Base-by-base conservation (phyloP, 805 yeast species). In the Ogataea populi-albae region DNA sequence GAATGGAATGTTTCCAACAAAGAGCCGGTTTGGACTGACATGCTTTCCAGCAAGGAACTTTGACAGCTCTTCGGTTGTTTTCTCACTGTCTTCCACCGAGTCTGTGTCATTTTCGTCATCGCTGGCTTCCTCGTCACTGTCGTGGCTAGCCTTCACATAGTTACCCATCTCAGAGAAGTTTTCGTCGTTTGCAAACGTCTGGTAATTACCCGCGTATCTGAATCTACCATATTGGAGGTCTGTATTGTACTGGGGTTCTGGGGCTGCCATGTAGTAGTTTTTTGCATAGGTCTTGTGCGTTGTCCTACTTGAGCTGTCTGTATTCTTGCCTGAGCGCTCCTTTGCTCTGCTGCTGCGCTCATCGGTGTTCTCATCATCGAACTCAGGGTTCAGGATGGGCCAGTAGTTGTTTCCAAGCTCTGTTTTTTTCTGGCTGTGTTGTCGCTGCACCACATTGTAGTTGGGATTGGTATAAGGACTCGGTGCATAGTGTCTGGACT, bases 1-100 rank as follows among this genome's bases (percentile, higher is more conserved):
- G 45, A 68, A 77, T 2, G 81, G 81, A 17, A 77, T 65, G 49
- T 77, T 77, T 0, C 83, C 83, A 17, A 77, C 56, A 47, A 76
- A 77, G 12, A 77, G 45, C 15, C 79, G 49, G 14, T 62, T 58
- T 3, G 66, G 65, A 44, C 71, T 67, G 6, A 69, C 69, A 38
- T 64, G 59, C 31, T 61, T 55, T 7, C 51, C 32, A 9, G 45
- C 43, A 8, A 46, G 41, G 38, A 54, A 58, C n/a, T 39, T 34
- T 20, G 38, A 42, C 18, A 49, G 36, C 35, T 52, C 52, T 10
- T 49, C 51, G 4, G 54, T 43, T 6, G 51, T 34, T 30, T 43
- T 46, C 11, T 45, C 47, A 24, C 46, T 47, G 21, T 53, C 59
- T 33, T 50, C 57, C 8, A 41, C 25, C n/a, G 40, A 30, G 5